Evolutionary conservation across 2,329 filamentous ascomycete genomes (phyloP).

Genomic region (Thermochaetoides dissita): DNA sequence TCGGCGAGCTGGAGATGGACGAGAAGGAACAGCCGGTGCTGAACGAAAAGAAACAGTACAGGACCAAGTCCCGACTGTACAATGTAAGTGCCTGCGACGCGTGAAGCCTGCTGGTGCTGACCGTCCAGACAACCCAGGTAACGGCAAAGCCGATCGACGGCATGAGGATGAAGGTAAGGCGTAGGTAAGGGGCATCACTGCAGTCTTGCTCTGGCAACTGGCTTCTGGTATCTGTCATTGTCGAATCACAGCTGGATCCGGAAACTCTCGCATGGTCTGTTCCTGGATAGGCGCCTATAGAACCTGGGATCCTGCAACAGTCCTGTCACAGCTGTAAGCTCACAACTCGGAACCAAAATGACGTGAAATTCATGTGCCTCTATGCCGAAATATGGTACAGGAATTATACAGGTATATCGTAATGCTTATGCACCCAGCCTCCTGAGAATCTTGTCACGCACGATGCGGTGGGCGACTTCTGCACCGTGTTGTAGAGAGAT

Average conservation of each 20-base stretch:
- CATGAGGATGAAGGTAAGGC: slow-evolving; percentile 16
- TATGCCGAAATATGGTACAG: slow-evolving; percentile 13
- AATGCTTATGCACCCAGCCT: slow-evolving; percentile 16
- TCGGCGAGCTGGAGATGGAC: slow-evolving; percentile 18
- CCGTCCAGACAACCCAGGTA: slow-evolving; percentile 14
- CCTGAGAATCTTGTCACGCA: slow-evolving; percentile 61
- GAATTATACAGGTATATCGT: slow-evolving; percentile 2
- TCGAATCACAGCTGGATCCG: not conserved
- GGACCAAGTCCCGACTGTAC: slow-evolving; percentile 16
- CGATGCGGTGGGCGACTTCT: slow-evolving; percentile 58
- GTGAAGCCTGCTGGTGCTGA: slow-evolving; percentile 1
- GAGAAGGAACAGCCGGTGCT: slow-evolving; percentile 11
- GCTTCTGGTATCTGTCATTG: not conserved
- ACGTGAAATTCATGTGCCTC: no score
- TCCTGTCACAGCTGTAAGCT: no score
- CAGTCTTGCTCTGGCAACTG: no score
- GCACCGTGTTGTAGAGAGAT: slow-evolving; percentile 79
- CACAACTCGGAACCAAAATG: no score
- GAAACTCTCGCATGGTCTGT: no score
- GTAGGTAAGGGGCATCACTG: not conserved
- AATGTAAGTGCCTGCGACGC: slow-evolving; percentile 13
- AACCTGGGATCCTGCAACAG: no score
- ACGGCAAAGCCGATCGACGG: slow-evolving; percentile 19
- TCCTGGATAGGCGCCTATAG: no score
- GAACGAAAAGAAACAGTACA: slow-evolving; percentile 15